These are phyloP conservation scores for Penicillium nordicum DNA, from an alignment of 2,329 filamentous ascomycete genomes.

Conservation along the genomic window DNA sequence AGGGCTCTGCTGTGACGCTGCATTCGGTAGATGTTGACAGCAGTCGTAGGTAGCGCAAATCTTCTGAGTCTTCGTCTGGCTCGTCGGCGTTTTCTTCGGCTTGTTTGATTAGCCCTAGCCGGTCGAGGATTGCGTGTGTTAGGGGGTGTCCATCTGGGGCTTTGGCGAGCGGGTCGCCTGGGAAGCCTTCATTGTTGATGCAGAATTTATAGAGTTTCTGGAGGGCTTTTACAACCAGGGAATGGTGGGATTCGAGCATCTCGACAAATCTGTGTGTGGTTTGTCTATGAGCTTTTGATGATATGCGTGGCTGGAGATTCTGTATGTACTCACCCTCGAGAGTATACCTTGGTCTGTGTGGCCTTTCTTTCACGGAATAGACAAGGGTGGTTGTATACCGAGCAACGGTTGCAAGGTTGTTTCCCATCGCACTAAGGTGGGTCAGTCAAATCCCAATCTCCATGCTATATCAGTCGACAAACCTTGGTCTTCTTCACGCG, in stretches of 20 bases:
- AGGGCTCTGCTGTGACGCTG: constrained; percentile 38
- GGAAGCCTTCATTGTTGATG: constrained; percentile 43
- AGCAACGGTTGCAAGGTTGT: constrained; percentile 45
- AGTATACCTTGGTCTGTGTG: constrained; percentile 45
- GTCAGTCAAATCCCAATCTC: constrained; percentile 1
- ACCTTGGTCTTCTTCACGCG: constrained; percentile 48
- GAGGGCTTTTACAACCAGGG: constrained; percentile 42
- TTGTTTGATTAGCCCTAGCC: constrained; percentile 43
- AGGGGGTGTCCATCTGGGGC: constrained; percentile 40
- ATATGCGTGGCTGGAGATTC: not conserved
- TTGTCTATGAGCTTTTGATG: constrained; percentile 1
- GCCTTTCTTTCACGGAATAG: constrained; percentile 45
- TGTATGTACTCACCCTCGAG: constrained; percentile 35
- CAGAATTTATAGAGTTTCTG: constrained; percentile 43
- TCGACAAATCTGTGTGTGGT: constrained; percentile 38
- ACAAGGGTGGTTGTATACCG: constrained; percentile 44
- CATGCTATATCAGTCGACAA: constrained; percentile 3
- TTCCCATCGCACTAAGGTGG: constrained; percentile 43
- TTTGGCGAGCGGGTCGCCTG: constrained; percentile 41
- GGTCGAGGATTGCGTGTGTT: constrained; percentile 44
- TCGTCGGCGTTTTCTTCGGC: constrained; percentile 41
- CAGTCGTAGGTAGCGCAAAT: constrained; percentile 36
- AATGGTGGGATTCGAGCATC: constrained; percentile 45
- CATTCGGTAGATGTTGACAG: constrained; percentile 37
- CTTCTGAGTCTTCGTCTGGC: constrained; percentile 35